A percentile compares a stretch with the other conserved stretches of the same genome.
Evolutionary conservation across 78 protist species (phyloP).

Genomic region (Planoprotostelium fungivorum): DNA sequence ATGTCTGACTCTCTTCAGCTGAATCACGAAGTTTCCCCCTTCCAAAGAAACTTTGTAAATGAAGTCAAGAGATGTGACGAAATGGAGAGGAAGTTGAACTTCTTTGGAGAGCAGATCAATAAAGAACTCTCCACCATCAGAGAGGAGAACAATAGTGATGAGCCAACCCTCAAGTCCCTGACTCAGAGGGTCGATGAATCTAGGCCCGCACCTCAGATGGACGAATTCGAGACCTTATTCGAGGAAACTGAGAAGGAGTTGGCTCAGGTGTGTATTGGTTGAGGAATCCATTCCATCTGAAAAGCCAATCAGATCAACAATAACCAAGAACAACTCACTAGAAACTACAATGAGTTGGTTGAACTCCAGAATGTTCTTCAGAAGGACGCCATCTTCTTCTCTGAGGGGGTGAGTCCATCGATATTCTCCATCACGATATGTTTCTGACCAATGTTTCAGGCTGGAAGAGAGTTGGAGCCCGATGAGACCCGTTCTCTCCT

Average conservation of each 20-base stretch:
- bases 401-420: constrained; percentile 11
- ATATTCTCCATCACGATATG: not conserved
- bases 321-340: constrained; percentile 57
- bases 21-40: constrained; percentile 70
- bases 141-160: not conserved
- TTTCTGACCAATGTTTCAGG: not conserved
- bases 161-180: not conserved
- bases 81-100: constrained; percentile 83
- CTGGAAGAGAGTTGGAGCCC: constrained; percentile 44
- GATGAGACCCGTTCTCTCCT: constrained; percentile 14
- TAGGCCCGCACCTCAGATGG: constrained; percentile 15
- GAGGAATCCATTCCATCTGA: not conserved
- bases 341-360: constrained; percentile 51
- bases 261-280: constrained; percentile 7
- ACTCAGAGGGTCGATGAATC: constrained; percentile 14
- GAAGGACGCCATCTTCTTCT: constrained; percentile 64
- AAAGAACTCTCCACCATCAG: constrained; percentile 13
- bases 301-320: constrained; percentile 26
- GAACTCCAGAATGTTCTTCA: constrained; percentile 66
- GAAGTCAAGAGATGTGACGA: constrained; percentile 88
- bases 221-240: constrained; percentile 57
- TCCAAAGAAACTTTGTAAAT: constrained; percentile 81
- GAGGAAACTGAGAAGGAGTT: constrained; percentile 64
- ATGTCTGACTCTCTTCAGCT: constrained; percentile 21
- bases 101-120: constrained; percentile 36